phyloP scores from a whole-genome alignment of 1,139 yeast species.

The Yamadazyma songkhlaensis region DNA sequence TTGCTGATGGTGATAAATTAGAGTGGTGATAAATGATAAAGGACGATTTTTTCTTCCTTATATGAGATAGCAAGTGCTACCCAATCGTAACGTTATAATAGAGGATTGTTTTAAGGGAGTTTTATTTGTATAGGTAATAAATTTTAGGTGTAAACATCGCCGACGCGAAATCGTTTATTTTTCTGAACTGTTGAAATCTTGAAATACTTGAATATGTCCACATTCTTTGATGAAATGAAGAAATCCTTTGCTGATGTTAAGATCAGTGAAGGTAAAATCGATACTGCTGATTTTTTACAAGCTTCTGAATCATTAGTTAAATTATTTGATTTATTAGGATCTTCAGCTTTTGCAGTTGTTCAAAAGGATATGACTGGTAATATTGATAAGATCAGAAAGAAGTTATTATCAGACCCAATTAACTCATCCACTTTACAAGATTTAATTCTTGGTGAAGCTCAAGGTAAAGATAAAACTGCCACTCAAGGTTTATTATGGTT shows the following conservation, averaged over 20 bases:
- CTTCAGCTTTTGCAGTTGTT: slow-evolving; percentile 81
- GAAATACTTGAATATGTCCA: slow-evolving; percentile 36
- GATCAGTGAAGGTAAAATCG: slow-evolving; percentile 57
- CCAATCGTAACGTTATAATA: neutral
- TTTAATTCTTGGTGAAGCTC: slow-evolving; percentile 67
- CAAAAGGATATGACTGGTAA: slow-evolving; percentile 90
- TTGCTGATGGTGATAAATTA: slow-evolving; percentile 1
- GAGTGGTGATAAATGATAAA: slow-evolving; percentile 1
- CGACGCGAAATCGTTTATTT: slow-evolving; percentile 2
- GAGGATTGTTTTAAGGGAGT: neutral
- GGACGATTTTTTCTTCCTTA: too few relatives aligned
- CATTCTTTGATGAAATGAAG: slow-evolving; percentile 79
- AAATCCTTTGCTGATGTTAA: slow-evolving; percentile 75
- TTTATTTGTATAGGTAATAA: neutral
- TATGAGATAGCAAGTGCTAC: too few relatives aligned
- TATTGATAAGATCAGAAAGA: slow-evolving; percentile 68
- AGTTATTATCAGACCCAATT: slow-evolving; percentile 64
- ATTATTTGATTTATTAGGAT: slow-evolving; percentile 79
- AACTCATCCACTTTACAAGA: slow-evolving; percentile 69
- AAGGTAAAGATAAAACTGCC: slow-evolving; percentile 68
- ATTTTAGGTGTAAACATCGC: neutral
- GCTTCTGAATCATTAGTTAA: slow-evolving; percentile 84
- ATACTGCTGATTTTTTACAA: slow-evolving; percentile 72
- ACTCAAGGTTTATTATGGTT: slow-evolving; percentile 93
- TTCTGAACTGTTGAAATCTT: neutral